Percentiles rank a stretch among this genome's conserved stretches.
phyloP scores from a whole-genome alignment of 2,329 filamentous ascomycete genomes.

The Fusarium liriodendri region DNA sequence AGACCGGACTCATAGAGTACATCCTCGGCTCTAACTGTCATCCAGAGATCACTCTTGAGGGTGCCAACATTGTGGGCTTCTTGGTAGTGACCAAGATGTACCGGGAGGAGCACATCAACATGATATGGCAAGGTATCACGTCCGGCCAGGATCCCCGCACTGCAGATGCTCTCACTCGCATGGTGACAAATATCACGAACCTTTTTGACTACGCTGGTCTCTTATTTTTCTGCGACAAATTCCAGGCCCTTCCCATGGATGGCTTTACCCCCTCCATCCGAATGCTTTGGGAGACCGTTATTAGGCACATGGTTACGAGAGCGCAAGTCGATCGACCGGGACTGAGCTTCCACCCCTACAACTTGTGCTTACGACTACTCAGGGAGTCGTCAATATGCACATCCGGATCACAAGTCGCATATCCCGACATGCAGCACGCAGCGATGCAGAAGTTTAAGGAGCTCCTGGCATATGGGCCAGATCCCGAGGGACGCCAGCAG shows the following conservation, averaged over 20 bases:
- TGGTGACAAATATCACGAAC: conserved; percentile 64
- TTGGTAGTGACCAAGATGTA: conserved; percentile 83
- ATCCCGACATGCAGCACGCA: conserved; percentile 72
- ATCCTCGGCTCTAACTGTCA: conserved; percentile 92
- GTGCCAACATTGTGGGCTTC: conserved; percentile 88
- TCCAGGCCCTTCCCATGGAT: conserved; percentile 72
- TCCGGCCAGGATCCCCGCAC: conserved; percentile 86
- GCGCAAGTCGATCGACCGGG: conserved; percentile 49
- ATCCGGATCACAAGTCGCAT: conserved; percentile 64
- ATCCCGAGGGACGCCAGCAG: conserved; percentile 64
- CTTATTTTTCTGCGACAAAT: conserved; percentile 77
- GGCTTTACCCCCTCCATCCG: conserved; percentile 72
- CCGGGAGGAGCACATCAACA: conserved; percentile 76
- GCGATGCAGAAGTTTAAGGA: conserved; percentile 70
- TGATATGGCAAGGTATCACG: conserved; percentile 85
- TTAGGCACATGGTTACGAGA: conserved; percentile 62
- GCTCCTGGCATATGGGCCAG: conserved; percentile 68
- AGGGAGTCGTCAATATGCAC: conserved; percentile 74
- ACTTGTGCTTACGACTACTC: conserved; percentile 73
- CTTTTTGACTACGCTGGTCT: conserved; percentile 63
- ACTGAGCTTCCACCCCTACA: conserved; percentile 58
- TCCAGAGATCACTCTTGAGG: conserved; percentile 85
- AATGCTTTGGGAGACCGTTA: conserved; percentile 68
- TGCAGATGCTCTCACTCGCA: conserved; percentile 80
- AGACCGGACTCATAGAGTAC: conserved; percentile 82